Evolutionary conservation across 2,329 filamentous ascomycete genomes (phyloP), one percentile per base, ranked within the genome.

Genomic region (Cytospora piceicola): DNA sequence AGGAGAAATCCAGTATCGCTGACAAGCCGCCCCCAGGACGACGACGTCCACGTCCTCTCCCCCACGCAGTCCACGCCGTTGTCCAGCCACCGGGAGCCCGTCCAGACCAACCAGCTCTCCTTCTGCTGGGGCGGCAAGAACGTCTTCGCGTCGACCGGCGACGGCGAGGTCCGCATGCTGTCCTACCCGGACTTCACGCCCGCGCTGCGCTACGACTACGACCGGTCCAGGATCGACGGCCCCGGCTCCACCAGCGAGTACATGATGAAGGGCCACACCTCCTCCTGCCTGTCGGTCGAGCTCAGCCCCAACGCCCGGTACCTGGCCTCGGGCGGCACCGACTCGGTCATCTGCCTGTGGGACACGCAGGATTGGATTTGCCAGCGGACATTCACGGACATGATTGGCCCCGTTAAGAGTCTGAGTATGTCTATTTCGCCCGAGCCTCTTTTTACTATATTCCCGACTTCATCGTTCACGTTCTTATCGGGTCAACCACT

Each of bases 301-400:
- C 79, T 93, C 71, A 90, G 91, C 69, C 90, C 91, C 0, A 87
- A 85, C 54, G 91, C 88, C 51, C 83, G 87, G 52, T 90, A 88
- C 73, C 80, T 94, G 54, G 91, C 91, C 0, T 90, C 90, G 0
- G 91, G 91, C 34, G 90, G 90, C 12, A 87, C 88, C 12, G 91
- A 94, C 72, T 90, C 89, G 1, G 84, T 92, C 59, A 90, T 94
- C 70, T 83, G 89, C 6, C 80, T 94, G 3, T 94, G 91, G 89
- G 90, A 94, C 72, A 93, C 91, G 4, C 83, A 83, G 51, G 88
- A 91, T 70, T 93, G 90, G 90, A 86, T 91, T 64, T 93, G 90
- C 73, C 85, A 89, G 72, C 84, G 88, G 67, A 92, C 90, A 1
- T 81, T 93, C 52, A 87, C 87, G 42, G 83, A 85, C 71, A 90